Conservation (phyloP, 2,329 filamentous ascomycete species). For the Alternaria metachromatica region DNA sequence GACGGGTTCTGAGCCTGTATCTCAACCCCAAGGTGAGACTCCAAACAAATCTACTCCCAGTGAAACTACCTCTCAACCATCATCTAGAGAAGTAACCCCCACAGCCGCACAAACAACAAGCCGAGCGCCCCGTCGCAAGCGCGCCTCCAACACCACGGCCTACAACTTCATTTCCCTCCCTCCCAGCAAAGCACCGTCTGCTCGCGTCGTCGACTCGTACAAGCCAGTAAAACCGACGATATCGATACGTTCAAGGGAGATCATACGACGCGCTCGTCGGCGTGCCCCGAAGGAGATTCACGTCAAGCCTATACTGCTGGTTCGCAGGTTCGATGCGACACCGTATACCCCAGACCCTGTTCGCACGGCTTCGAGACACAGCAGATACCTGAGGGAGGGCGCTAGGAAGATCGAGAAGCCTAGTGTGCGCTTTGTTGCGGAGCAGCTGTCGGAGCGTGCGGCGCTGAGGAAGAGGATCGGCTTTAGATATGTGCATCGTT, state of each 20-base stretch:
- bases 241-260: neutral
- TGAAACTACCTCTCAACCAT: constrained; percentile 2
- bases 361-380: constrained; percentile 2
- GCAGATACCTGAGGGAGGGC: constrained; percentile 10
- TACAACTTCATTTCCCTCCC: constrained; percentile 6
- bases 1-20: neutral
- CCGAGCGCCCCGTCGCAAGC: neutral
- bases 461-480: neutral
- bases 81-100: constrained; percentile 1
- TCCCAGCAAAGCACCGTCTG: neutral
- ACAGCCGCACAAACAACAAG: neutral
- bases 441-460: neutral
- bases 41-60: neutral
- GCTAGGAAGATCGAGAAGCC: constrained; percentile 1
- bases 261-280: constrained; percentile 4
- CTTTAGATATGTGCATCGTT: neutral
- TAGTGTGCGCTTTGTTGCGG: neutral
- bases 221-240: constrained; percentile 2
- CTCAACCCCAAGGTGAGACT: constrained; percentile 1
- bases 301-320: neutral
- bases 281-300: neutral
- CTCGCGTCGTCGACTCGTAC: neutral
- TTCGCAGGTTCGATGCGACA: constrained; percentile 6
- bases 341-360: constrained; percentile 4
- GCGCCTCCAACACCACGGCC: neutral